A percentile compares a stretch with the other conserved stretches of the same genome.
phyloP scores from a whole-genome alignment of 768 basidiomycete species.

The Mrakia blollopis region DNA sequence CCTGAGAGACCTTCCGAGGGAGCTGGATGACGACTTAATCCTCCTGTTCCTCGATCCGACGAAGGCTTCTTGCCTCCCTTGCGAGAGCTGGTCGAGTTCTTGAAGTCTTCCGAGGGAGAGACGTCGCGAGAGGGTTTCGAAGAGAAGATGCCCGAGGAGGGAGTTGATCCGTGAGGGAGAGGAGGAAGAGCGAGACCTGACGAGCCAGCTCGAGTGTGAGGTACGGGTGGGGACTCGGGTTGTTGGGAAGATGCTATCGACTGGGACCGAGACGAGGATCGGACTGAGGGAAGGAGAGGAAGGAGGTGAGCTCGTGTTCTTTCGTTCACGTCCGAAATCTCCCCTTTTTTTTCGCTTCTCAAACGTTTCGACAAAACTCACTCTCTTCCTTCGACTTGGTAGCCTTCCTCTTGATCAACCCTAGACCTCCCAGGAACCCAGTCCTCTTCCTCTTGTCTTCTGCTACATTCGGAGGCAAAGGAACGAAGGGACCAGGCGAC shows the following conservation, averaged over 20 bases:
- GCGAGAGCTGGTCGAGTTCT: conserved; percentile 15
- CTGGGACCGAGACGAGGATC: background rate
- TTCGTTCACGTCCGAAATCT: background rate
- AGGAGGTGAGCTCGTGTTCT: background rate
- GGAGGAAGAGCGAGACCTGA: conserved; percentile 20
- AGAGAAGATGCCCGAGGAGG: conserved; percentile 4
- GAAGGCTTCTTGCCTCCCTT: background rate
- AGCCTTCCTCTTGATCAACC: conserved; percentile 27
- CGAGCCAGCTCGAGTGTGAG: background rate
- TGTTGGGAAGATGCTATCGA: background rate
- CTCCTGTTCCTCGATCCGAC: background rate
- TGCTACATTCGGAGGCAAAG: background rate
- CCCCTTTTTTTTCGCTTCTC: background rate
- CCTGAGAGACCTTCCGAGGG: background rate
- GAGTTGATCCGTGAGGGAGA: conserved; percentile 1
- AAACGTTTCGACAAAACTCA: background rate
- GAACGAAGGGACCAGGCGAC: background rate
- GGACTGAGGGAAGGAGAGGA: background rate
- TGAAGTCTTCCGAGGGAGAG: conserved; percentile 18
- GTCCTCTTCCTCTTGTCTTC: conserved; percentile 29
- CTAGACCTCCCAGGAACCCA: conserved; percentile 19
- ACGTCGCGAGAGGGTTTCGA: background rate
- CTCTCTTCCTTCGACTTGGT: conserved; percentile 21
- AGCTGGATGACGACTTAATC: background rate
- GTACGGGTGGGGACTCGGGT: background rate